Base-by-base conservation (phyloP, 2,329 filamentous ascomycete genomes). In the Aspergillus ustus region DNA sequence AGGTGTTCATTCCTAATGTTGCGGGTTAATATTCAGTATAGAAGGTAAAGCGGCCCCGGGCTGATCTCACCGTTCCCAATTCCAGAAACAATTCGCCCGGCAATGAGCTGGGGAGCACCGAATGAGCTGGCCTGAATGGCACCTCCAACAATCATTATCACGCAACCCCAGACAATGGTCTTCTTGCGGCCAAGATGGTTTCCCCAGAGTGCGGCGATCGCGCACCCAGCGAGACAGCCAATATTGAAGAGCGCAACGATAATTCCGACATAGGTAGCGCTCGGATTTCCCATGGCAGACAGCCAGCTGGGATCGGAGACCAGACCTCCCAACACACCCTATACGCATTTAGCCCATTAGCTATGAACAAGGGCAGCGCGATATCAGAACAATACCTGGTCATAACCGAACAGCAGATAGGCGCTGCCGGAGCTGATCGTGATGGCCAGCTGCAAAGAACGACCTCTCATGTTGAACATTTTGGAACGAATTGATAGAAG, bases 211-310 rank as follows among this genome's bases (percentile, higher is more conserved):
- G 40, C 50, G 17, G 57, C 20, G 6, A 59, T 25, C 17, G 34
- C 8, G 7, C 49, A 53, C 7, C 50, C 49, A 29, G 19, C 50
- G 2, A 70, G 57, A 45, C 67, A 70, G 3, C 69, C 69, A 43
- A 83, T 76, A 52, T 81, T 78, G 68, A 82, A 84, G 57, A 82
- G 80, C 5, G 80, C 80, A 7, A 79, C 80, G 7, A 82, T 77
- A 48, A 80, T 80, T 20, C 79, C 80, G 70, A 81, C 76, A 72
- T 43, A 55, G 9, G 19, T 28, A 0, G 58, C 25, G 11, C 29
- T 55, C 2, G 67, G 67, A 49, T 67, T 63, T 7, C 66, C 66
- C 45, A 69, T 66, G 7, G 66, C 65, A 5, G 52, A 49, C 7
- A 62, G 62, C 45, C 68, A 69, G 8, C 61, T 59, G 11, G 66